These are phyloP conservation scores for Pseudogymnoascus verrucosus DNA, from an alignment of 2,329 filamentous ascomycete species.

Conservation along the genomic window DNA sequence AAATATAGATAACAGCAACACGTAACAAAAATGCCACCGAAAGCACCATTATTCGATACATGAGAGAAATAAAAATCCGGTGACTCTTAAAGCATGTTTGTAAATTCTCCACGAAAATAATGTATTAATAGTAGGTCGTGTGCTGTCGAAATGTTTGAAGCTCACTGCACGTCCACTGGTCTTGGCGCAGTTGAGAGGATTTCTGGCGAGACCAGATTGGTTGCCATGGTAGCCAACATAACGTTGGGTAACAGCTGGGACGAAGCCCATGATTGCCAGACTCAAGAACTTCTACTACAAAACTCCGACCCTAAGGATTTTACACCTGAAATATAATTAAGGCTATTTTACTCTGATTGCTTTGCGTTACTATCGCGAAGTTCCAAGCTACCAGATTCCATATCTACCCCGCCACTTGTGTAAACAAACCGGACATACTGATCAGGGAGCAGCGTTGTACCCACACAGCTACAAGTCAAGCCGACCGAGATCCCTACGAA, in stretches of 20 bases:
- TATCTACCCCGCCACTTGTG: neutral
- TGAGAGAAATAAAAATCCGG: neutral
- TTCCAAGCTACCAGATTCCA: neutral
- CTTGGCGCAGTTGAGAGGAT: neutral
- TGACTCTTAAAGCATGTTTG: neutral
- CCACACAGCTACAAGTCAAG: neutral
- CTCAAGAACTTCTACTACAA: neutral
- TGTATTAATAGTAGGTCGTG: neutral
- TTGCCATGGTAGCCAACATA: slow-evolving; percentile 1
- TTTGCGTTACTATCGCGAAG: neutral
- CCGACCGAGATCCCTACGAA: neutral
- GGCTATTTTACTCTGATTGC: neutral
- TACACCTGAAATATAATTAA: neutral
- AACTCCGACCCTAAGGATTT: neutral
- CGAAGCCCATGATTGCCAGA: neutral
- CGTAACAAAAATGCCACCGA: neutral
- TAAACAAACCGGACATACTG: slow-evolving; percentile 32
- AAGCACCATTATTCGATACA: neutral
- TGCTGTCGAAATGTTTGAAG: neutral
- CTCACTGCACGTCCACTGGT: neutral
- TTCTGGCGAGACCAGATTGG: neutral
- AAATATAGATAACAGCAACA: neutral
- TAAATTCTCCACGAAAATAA: neutral
- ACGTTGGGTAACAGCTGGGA: neutral
- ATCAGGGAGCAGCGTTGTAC: slow-evolving; percentile 39